Evolutionary conservation across 2,329 filamentous ascomycete genomes (phyloP), one percentile per base, ranked within the genome.

Genomic region (Hypoxylon sp.): DNA sequence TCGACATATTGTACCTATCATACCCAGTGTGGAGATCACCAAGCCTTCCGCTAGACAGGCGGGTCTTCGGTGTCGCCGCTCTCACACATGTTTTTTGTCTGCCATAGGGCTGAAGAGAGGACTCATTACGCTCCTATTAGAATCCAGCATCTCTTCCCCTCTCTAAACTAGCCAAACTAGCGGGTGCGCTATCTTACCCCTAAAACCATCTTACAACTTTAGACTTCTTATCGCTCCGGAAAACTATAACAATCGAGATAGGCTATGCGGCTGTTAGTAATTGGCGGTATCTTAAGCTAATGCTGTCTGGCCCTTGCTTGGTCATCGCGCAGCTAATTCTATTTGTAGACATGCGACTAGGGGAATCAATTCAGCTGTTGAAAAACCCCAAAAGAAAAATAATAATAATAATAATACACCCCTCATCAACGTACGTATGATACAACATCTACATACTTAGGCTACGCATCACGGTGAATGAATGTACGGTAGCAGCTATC

Each of bases 41-140:
- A 31, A 52, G 46, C 54, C 37, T 61, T 55, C 39, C 55, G 55
- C 52, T 59, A 64, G 53, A 19, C 35, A 55, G 39, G 70, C 70
- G 51, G 62, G 54, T 54, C 51, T 62, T 72, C 70, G 70, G 70
- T 66, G 64, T 72, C 60, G 70, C 70, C 70, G 70, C 63, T 65
- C 35, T 33, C 47, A 42, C 64, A 48, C 60, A 64, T 66, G 33
- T 24, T 47, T 47, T 48, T 19, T 58, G 46, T 17, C 53, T 60
- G 39, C 60, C 67, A 67, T 70, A 72, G 70, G 70, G 70, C 70
- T 72, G 70, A 72, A 60, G 61, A 46, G 19, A 44, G 48, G 44
- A 54, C 26, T 47, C 50, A 14, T 50, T 59, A 62, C 61, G 47
- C 39, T 61, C 61, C 67, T 56, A 68, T 64, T 42, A 63, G 57